Evolutionary conservation across 352 stramenopile genomes (phyloP).

Genomic region (Poterioochromonas sp.): DNA sequence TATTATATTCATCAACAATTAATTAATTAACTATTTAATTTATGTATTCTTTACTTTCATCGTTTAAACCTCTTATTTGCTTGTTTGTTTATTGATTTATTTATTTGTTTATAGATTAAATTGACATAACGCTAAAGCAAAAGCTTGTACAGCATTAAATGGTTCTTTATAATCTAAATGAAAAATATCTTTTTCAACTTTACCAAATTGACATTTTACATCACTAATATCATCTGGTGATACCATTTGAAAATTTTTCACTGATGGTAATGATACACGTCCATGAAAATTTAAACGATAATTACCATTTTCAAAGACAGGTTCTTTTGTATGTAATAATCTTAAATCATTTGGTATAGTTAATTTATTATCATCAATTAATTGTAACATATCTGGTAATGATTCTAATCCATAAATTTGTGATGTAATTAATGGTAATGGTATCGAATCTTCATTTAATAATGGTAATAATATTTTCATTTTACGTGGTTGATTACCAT

Average conservation of each 20-base stretch:
- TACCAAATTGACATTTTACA: conserved; percentile 82
- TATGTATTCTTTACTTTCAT: no score
- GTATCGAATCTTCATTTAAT: conserved; percentile 37
- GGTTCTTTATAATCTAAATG: conserved; percentile 82
- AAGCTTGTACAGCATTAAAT: conserved; percentile 60
- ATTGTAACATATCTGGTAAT: neutral
- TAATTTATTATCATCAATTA: neutral
- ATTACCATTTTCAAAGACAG: conserved; percentile 46
- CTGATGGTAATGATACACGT: conserved; percentile 81
- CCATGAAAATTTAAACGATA: conserved; percentile 89
- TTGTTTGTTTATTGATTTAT: neutral
- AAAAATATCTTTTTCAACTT: conserved; percentile 80
- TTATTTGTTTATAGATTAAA: conserved; percentile 43
- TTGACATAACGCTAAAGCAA: conserved; percentile 44
- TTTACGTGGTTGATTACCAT: conserved; percentile 45
- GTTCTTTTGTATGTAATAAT: conserved; percentile 41
- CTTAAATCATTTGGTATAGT: neutral
- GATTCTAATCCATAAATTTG: neutral
- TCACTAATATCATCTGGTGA: conserved; percentile 68
- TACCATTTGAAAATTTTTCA: conserved; percentile 96
- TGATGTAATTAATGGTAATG: conserved; percentile 7
- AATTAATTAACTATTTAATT: no score
- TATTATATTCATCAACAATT: no score
- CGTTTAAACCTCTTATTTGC: neutral
- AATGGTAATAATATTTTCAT: conserved; percentile 40